Evolutionary conservation across 371 early-diverging fungal genomes (phyloP).

Genomic region (Mucor circinelloides): DNA sequence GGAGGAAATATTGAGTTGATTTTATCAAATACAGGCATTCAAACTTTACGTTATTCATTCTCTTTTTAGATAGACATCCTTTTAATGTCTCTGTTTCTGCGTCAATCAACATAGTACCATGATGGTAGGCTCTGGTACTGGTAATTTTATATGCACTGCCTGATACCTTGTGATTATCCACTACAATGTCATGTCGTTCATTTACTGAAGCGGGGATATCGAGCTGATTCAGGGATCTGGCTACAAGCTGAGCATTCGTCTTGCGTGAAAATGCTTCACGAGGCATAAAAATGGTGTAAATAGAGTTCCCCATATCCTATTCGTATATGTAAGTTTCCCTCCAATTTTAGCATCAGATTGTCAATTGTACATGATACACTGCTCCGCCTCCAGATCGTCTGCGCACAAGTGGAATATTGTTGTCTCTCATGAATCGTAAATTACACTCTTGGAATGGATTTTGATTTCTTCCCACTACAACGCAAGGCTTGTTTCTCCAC

Average conservation of each 20-base stretch:
- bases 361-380: constrained; percentile 86
- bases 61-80: constrained; percentile 44
- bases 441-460: constrained; percentile 96
- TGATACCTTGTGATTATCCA: constrained; percentile 82
- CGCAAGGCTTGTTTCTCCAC: constrained; percentile 87
- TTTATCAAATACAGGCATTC: not conserved
- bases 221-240: constrained; percentile 72
- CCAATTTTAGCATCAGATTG: not conserved
- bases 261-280: constrained; percentile 77
- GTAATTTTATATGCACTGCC: constrained; percentile 95
- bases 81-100: constrained; percentile 75
- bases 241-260: constrained; percentile 79
- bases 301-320: constrained; percentile 93
- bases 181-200: constrained; percentile 86
- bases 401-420: constrained; percentile 81
- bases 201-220: constrained; percentile 90
- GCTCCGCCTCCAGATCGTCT: constrained; percentile 95
- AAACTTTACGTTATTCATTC: constrained; percentile 31
- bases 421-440: constrained; percentile 62
- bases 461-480: constrained; percentile 96
- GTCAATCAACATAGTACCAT: constrained; percentile 97
- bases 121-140: constrained; percentile 86
- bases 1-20: not conserved
- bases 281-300: constrained; percentile 95
- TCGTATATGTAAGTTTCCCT: not conserved